These are phyloP conservation scores for Sugiyamaella smithiae DNA, from an alignment of 805 yeast genomes.

Conservation along the genomic window DNA sequence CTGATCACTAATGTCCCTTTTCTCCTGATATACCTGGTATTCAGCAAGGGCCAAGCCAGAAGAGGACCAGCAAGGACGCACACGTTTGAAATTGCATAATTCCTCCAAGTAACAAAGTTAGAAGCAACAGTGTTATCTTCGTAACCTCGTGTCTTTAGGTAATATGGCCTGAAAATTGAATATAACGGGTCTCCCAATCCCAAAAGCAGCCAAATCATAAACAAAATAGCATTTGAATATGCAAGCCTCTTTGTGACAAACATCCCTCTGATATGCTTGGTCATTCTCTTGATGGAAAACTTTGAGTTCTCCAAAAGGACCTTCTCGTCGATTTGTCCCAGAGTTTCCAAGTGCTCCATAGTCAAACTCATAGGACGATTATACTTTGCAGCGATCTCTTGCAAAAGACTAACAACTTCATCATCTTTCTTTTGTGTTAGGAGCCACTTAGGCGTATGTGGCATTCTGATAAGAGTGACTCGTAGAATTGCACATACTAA, in stretches of 20 bases:
- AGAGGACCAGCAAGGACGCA: conserved; percentile 51
- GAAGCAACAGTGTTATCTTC: conserved; percentile 32
- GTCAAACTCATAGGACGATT: conserved; percentile 42
- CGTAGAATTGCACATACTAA: conserved; percentile 47
- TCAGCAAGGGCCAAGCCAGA: conserved; percentile 36
- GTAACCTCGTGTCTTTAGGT: conserved; percentile 47
- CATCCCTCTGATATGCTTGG: conserved; percentile 32
- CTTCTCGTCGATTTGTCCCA: conserved; percentile 41
- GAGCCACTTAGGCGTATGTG: conserved; percentile 55
- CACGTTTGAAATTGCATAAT: conserved; percentile 41
- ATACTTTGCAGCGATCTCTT: conserved; percentile 47
- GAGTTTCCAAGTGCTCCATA: conserved; percentile 44
- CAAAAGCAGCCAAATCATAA: conserved; percentile 52
- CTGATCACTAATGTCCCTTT: conserved; percentile 55
- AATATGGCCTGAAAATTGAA: conserved; percentile 52
- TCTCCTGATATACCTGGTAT: conserved; percentile 42
- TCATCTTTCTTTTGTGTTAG: conserved; percentile 51
- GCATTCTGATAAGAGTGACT: conserved; percentile 43
- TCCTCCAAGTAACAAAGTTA: conserved; percentile 25
- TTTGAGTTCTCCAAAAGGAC: conserved; percentile 23
- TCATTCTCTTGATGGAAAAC: conserved; percentile 6
- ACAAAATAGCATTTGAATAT: conserved; percentile 43
- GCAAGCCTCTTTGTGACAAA: conserved; percentile 46
- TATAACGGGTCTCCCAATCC: conserved; percentile 57
- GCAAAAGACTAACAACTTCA: conserved; percentile 43